Evolutionary conservation across 2,329 filamentous ascomycete species (phyloP).

Genomic region (Paecilomyces niveus): DNA sequence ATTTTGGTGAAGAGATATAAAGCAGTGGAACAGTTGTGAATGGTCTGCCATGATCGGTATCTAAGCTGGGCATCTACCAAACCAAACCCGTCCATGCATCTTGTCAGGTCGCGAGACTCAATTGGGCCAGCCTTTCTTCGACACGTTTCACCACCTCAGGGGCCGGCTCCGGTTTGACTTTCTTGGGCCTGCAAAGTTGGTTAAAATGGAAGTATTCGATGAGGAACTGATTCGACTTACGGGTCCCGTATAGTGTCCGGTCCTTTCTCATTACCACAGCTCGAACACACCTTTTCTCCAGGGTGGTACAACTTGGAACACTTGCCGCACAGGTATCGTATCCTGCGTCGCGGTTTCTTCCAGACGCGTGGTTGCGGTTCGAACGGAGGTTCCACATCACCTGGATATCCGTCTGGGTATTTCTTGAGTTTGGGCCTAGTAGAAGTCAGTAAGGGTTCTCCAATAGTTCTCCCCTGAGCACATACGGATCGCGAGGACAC

Average conservation of each 20-base stretch:
- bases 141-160: constrained; percentile 31
- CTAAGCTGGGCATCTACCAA: background rate
- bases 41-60: background rate
- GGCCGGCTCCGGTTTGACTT: constrained; percentile 30
- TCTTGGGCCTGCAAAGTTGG: constrained; percentile 29
- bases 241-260: constrained; percentile 34
- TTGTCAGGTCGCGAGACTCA: constrained; percentile 9
- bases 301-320: constrained; percentile 28
- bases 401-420: constrained; percentile 39
- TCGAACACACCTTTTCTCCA: constrained; percentile 25
- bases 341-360: constrained; percentile 28
- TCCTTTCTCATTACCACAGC: constrained; percentile 36
- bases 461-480: constrained; percentile 16
- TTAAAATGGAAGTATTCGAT: constrained; percentile 3
- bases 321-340: constrained; percentile 36
- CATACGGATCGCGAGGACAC: constrained; percentile 74
- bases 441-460: constrained; percentile 9
- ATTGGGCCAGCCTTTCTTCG: constrained; percentile 29
- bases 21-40: background rate
- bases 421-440: constrained; percentile 33
- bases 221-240: constrained; percentile 20
- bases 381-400: constrained; percentile 31
- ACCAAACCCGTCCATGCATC: background rate
- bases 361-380: constrained; percentile 29
- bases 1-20: background rate